phyloP scores from a whole-genome alignment of 768 basidiomycete species.

The Boletus sp. region DNA sequence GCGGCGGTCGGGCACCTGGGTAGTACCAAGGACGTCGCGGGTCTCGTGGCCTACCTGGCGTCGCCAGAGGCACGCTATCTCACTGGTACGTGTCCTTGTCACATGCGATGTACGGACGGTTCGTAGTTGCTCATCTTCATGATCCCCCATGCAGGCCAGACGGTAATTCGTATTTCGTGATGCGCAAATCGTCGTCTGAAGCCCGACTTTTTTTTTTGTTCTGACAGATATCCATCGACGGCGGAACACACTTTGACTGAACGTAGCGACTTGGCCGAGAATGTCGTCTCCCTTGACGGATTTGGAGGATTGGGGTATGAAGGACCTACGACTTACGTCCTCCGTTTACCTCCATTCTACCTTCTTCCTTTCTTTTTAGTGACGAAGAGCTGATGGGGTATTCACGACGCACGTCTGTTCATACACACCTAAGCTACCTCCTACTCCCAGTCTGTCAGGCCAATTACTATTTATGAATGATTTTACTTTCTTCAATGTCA shows the following conservation, averaged over 20 bases:
- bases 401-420: too few relatives aligned
- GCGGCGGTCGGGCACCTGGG: conserved; percentile 25
- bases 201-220: neutral
- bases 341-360: too few relatives aligned
- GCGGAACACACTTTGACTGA: conserved; percentile 27
- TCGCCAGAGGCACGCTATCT: conserved; percentile 34
- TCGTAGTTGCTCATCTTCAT: neutral
- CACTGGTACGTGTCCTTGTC: conserved; percentile 27
- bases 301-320: neutral
- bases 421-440: too few relatives aligned
- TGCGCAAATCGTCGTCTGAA: neutral
- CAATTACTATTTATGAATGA: too few relatives aligned
- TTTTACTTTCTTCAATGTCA: too few relatives aligned
- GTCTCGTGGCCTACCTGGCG: conserved; percentile 37
- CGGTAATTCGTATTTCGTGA: conserved; percentile 15
- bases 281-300: neutral
- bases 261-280: neutral
- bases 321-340: neutral
- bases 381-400: too few relatives aligned
- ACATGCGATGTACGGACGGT: neutral
- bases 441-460: too few relatives aligned
- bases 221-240: conserved; percentile 24
- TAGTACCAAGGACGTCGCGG: conserved; percentile 33
- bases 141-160: conserved; percentile 18
- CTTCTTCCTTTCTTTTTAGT: too few relatives aligned